Base-by-base conservation (phyloP, 2,329 filamentous ascomycete species). In the Cladosporium phlei region DNA sequence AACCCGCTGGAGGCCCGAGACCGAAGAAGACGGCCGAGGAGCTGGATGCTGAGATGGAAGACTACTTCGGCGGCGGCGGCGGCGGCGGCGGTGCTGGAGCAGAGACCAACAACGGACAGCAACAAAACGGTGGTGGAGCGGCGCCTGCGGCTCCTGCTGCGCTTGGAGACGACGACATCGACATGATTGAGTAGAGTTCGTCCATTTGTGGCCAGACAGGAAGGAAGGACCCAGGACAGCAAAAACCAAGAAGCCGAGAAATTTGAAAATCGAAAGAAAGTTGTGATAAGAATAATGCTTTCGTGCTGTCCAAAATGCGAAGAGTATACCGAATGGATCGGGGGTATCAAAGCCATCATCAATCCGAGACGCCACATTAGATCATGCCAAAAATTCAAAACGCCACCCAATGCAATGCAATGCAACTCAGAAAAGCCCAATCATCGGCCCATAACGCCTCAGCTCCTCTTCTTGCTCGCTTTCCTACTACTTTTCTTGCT, bases 21-120 rank as follows among this genome's bases (percentile, higher is more conserved):
- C 76, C 82, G 2, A 85, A 81, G 68, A 95, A 95, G 77, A 95
- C 90, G 0, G 85, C 89, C 56, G 87, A 95, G 59, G 88, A 96
- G 64, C 74, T 96, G 30, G 90, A 96, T 65, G 88, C 87, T n/a
- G 90, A 96, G 69, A 96, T 96, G 90, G 88, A 84, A 22, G 88
- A 95, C 62, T 96, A 96, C 67, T 96, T 88, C 73, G 82, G 77
- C 22, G 71, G 70, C 20, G 29, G 29, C 20, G 33, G 33, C 30
- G 42, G 30, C 9, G 42, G 19, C 9, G 27, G 17, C 5, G 24
- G 16, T 6, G 40, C 32, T 29, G 21, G 6, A 5, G 17, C 28
- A 20, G 65, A 66, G 28, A 39, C 33, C 9, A 27, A 66, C 58
- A 38, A 62, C 58, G 47, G 66, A 58, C 37, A 61, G 68, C 38